Evolutionary conservation across 2,329 filamentous ascomycete species (phyloP).

Genomic region (Penicillium sp.): DNA sequence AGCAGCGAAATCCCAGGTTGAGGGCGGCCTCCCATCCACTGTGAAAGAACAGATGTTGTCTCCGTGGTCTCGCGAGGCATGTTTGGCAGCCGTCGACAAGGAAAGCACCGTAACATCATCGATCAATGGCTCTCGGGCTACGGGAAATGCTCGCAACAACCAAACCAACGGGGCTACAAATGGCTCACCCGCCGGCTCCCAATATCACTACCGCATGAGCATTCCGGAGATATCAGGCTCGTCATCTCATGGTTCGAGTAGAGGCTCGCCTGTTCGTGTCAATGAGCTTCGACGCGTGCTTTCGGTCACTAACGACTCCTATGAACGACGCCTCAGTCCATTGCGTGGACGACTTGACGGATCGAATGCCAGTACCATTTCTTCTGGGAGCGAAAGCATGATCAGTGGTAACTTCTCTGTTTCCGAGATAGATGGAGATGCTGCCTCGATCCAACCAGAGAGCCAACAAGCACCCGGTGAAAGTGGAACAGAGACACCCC

Average conservation of each 20-base stretch:
- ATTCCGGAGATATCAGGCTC: slow-evolving; percentile 36
- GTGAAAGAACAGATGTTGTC: slow-evolving; percentile 73
- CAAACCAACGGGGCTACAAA: slow-evolving; percentile 32
- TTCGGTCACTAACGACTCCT: slow-evolving; percentile 38
- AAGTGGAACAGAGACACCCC: slow-evolving; percentile 36
- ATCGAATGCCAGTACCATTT: slow-evolving; percentile 34
- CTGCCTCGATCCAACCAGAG: slow-evolving; percentile 29
- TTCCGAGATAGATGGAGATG: slow-evolving; percentile 35
- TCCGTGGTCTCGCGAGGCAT: slow-evolving; percentile 75
- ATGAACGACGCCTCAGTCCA: slow-evolving; percentile 42
- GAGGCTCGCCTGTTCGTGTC: slow-evolving; percentile 48
- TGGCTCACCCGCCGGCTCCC: slow-evolving; percentile 32
- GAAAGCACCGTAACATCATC: slow-evolving; percentile 70
- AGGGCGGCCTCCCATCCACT: slow-evolving; percentile 61
- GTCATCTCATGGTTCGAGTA: slow-evolving; percentile 38
- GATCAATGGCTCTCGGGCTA: slow-evolving; percentile 70
- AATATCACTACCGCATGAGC: slow-evolving; percentile 37
- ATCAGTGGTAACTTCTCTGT: slow-evolving; percentile 40
- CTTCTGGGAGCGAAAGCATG: slow-evolving; percentile 48
- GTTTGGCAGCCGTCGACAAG: slow-evolving; percentile 64
- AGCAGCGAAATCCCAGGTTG: slow-evolving; percentile 33
- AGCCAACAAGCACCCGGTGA: slow-evolving; percentile 18
- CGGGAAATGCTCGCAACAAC: slow-evolving; percentile 34
- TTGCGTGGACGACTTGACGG: slow-evolving; percentile 39
- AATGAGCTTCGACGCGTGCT: slow-evolving; percentile 50